A percentile compares a stretch with the other conserved stretches of the same genome.
phyloP scores from a whole-genome alignment of 2,329 filamentous ascomycete genomes.

The Fusarium pininemorale region DNA sequence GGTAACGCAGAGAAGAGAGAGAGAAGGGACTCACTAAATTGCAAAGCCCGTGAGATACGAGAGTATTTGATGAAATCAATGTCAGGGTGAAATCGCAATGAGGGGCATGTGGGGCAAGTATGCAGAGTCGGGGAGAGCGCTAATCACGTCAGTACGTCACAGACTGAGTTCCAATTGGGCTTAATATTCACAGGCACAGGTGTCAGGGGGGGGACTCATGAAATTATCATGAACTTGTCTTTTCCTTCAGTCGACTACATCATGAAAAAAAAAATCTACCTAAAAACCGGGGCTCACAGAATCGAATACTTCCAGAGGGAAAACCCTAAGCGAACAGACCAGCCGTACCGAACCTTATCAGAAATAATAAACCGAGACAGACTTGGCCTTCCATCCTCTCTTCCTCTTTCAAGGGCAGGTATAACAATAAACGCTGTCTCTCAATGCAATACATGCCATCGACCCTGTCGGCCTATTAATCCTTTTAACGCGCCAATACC shows the following conservation, averaged over 20 bases:
- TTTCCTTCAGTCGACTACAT: slow-evolving; percentile 31
- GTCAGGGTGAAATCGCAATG: slow-evolving; percentile 28
- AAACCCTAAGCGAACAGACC: slow-evolving; percentile 18
- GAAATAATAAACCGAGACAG: slow-evolving; percentile 22
- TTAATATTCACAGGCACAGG: not conserved
- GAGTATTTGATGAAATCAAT: slow-evolving; percentile 17
- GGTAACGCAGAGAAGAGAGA: not conserved
- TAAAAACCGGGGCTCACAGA: slow-evolving; percentile 33
- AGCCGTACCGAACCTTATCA: not conserved
- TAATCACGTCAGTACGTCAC: slow-evolving; percentile 40
- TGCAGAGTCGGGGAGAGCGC: slow-evolving; percentile 17
- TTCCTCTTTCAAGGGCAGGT: slow-evolving; percentile 13
- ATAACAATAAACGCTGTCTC: slow-evolving; percentile 25
- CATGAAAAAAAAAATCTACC: slow-evolving; percentile 30
- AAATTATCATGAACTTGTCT: slow-evolving; percentile 36
- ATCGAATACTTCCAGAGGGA: slow-evolving; percentile 27
- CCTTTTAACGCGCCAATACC: slow-evolving; percentile 34
- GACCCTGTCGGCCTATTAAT: slow-evolving; percentile 8
- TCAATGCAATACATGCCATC: slow-evolving; percentile 27
- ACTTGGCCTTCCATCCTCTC: slow-evolving; percentile 13
- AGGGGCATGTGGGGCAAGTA: slow-evolving; percentile 40
- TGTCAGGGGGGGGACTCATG: slow-evolving; percentile 12
- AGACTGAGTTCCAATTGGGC: slow-evolving; percentile 25
- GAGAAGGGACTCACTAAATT: not conserved
- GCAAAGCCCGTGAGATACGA: slow-evolving; percentile 9